Conservation (phyloP, 768 basidiomycete species). For the Arthromyces matolae region DNA sequence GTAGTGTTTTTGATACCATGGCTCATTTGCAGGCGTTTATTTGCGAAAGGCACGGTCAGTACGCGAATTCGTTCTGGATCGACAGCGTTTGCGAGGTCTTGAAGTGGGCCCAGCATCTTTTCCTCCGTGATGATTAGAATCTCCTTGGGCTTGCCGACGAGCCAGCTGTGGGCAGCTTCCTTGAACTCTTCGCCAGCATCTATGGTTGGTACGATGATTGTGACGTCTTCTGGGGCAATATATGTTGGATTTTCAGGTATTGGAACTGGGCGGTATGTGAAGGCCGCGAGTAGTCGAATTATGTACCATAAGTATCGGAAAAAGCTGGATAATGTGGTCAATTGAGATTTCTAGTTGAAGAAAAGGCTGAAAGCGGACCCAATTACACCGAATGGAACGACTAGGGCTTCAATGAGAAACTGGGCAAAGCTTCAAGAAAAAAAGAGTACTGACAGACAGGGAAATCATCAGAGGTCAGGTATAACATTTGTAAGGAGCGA, state of each 20-base stretch:
- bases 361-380: too few relatives aligned
- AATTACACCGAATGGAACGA: conserved; percentile 86
- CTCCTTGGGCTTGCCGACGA: conserved; percentile 86
- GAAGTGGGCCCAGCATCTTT: conserved; percentile 84
- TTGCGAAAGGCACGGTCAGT: conserved; percentile 87
- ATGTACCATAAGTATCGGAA: conserved; percentile 93
- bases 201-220: conserved; percentile 94
- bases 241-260: conserved; percentile 90
- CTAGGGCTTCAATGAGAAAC: too few relatives aligned
- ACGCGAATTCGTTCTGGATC: conserved; percentile 83
- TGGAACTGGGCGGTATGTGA: conserved; percentile 84
- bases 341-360: too few relatives aligned
- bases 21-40: conserved; percentile 91
- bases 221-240: conserved; percentile 87
- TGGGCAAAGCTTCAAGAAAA: conserved; percentile 13
- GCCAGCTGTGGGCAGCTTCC: conserved; percentile 89
- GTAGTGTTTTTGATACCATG: conserved; percentile 89
- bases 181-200: conserved; percentile 96
- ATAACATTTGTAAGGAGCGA: conserved; percentile 64
- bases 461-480: conserved; percentile 88
- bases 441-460: conserved; percentile 69
- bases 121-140: conserved; percentile 74
- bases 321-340: conserved; percentile 50
- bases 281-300: conserved; percentile 77
- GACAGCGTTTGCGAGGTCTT: conserved; percentile 85